Evolutionary conservation across 495 filamentous ascomycete genomes (phyloP), one percentile per base, ranked within the genome.

Genomic region (Hypoxylon rickii): DNA sequence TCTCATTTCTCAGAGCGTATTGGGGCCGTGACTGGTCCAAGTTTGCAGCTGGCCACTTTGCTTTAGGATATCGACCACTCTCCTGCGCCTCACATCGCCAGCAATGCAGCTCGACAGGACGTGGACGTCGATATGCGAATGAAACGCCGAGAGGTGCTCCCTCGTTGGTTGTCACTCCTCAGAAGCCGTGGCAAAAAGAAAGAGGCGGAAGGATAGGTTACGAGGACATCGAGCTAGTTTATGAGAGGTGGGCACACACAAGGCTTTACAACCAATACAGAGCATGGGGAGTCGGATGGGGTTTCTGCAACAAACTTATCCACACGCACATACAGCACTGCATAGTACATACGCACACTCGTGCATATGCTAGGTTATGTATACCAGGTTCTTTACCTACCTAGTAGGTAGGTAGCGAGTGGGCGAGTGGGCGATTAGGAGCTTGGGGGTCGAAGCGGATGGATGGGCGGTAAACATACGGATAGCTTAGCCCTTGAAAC

Each of bases 81-180:
- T 51, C 44, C 47, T 43, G 45, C 52, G 59, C 55, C 51, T 53
- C 52, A 59, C 66, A 68, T 68, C 66, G 66, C 66, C 64, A 58
- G 66, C 66, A 66, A 68, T 64, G 63, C 66, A 54, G 51, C 55
- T 60, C 58, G 45, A 63, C 45, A 55, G 40, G 38, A 55, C 34
- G 63, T 51, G 36, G 52, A 46, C 36, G 58, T 53, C 56, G 59
- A 32, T 46, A 55, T 33, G 43, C 55, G 52, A 68, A 65, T 65
- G 40, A 50, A 53, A 66, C 29, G 45, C 37, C 26, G 47, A 41
- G 29, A 34, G 37, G 7, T 17, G 41, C n/a, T 36, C 49, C 49
- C 46, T 53, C 39, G 22, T 55, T 19, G 33, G 39, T 44, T 47
- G 51, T 51, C 58, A 52, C 44, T 63, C n/a, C n/a, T n/a, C 45